Evolutionary conservation across 148 eudicot genomes (phyloP), one percentile per base, ranked within the genome.

Genomic region (Vaccinium macrocarpon): DNA sequence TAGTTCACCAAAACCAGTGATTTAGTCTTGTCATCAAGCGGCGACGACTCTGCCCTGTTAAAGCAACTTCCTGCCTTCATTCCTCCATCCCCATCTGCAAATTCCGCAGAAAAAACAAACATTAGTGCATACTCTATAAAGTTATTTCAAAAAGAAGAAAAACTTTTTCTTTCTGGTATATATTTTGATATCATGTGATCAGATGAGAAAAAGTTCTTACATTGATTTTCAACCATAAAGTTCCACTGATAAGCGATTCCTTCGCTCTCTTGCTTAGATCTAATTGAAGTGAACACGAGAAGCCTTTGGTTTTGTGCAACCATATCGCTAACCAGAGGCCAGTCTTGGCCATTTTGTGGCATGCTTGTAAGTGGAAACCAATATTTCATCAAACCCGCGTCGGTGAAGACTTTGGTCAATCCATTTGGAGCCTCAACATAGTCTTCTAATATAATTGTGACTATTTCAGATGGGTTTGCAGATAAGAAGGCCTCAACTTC

Each of bases 291-390:
- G 77, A 95, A 95, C 4, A 94, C 98, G 3, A 95, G 76, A 6
- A 95, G 89, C 84, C 97, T 91, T 51, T 91, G 94, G 80, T 93
- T 94, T 6, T 89, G 86, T 6, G 92, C 89, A 15, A 94, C 90
- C 95, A 95, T 95, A 81, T 94, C 94, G 23, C 87, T 87, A 11
- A 92, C 98, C 35, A 88, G 83, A 13, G 98, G 98, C 98, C 98
- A 95, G 79, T 92, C 92, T 85, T 89, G 86, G 8, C 97, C 98
- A 73, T 87, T 87, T 84, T 81, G 81, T 4, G 98, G 97, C 98
- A 94, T 95, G 55, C 74, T 88, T 19, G 91, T 86, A 25, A 92
- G 75, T 1, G 97, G 98, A 84, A 95, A 91, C 96, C 95, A 95
- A 79, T 91, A 95, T 27, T 93, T 91, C 91, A 86, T 90, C 27